A percentile compares a stretch with the other conserved stretches of the same genome.
Evolutionary conservation across 176 grass and related monocot genomes (phyloP).

Genomic region (Zoysia pacifica): DNA sequence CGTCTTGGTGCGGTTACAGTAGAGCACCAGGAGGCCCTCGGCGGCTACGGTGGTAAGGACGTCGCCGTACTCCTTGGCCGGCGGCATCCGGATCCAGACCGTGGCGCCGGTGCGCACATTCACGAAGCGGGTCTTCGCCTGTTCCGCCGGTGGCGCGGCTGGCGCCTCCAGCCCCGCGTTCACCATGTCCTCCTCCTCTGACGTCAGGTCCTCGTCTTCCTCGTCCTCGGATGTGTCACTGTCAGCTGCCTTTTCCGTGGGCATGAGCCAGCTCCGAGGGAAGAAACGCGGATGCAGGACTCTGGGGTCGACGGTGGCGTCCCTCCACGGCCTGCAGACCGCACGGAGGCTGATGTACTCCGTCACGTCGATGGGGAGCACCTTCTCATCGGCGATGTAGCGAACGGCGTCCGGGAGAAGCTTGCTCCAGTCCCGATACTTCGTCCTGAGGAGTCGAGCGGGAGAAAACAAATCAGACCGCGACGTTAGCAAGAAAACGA

Average conservation of each 20-base stretch:
- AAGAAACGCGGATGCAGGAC: neutral
- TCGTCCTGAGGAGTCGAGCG: neutral
- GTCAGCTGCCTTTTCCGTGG: neutral
- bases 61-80: neutral
- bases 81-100: neutral
- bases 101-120: neutral
- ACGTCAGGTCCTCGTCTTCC: too few relatives aligned
- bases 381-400: neutral
- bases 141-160: too few relatives aligned
- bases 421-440: neutral
- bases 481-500: too few relatives aligned
- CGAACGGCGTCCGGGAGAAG: neutral
- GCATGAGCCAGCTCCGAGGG: neutral
- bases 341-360: neutral
- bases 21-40: neutral
- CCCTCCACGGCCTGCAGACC: neutral
- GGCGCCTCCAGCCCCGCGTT: too few relatives aligned
- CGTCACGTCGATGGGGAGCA: neutral
- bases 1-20: neutral
- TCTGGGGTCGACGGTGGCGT: neutral
- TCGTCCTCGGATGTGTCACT: too few relatives aligned
- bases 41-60: neutral
- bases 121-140: neutral
- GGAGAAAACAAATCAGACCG: neutral
- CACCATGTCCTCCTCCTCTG: too few relatives aligned